phyloP scores from a whole-genome alignment of 495 filamentous ascomycete species.

The Penicillium samsonianum region DNA sequence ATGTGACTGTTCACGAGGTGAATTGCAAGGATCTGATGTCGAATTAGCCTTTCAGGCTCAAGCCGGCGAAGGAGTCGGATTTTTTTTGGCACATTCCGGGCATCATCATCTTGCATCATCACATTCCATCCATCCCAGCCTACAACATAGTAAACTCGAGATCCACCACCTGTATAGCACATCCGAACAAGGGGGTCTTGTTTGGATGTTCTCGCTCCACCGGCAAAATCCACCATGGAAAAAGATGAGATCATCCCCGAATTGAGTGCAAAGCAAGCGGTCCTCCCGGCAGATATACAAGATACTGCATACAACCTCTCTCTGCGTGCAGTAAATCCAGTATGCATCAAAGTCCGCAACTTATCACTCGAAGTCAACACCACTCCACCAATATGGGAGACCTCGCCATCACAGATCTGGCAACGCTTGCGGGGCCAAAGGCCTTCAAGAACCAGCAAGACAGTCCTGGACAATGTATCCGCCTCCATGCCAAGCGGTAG shows the following conservation, averaged over 20 bases:
- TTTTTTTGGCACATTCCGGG: not conserved
- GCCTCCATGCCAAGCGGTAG: conserved; percentile 60
- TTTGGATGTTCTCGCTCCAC: not conserved
- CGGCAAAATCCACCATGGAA: conserved; percentile 17
- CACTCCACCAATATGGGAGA: conserved; percentile 44
- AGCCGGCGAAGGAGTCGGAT: not conserved
- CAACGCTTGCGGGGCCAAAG: conserved; percentile 28
- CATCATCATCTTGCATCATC: conserved; percentile 5
- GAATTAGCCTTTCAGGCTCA: not conserved
- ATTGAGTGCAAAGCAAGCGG: conserved; percentile 13
- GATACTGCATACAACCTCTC: conserved; percentile 44
- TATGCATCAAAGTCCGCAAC: conserved; percentile 56
- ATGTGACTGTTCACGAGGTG: not conserved
- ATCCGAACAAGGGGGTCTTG: not conserved
- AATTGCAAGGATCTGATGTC: not conserved
- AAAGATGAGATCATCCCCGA: conserved; percentile 23
- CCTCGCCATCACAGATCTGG: conserved; percentile 28
- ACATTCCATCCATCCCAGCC: not conserved
- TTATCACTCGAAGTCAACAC: conserved; percentile 58
- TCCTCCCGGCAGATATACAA: conserved; percentile 10
- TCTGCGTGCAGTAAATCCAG: conserved; percentile 60
- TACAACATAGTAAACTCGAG: no score
- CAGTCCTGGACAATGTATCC: conserved; percentile 55
- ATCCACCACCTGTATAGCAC: not conserved
- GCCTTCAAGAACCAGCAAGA: conserved; percentile 20